phyloP scores from a whole-genome alignment of 2,329 filamentous ascomycete species.

The Gremmenia infestans region DNA sequence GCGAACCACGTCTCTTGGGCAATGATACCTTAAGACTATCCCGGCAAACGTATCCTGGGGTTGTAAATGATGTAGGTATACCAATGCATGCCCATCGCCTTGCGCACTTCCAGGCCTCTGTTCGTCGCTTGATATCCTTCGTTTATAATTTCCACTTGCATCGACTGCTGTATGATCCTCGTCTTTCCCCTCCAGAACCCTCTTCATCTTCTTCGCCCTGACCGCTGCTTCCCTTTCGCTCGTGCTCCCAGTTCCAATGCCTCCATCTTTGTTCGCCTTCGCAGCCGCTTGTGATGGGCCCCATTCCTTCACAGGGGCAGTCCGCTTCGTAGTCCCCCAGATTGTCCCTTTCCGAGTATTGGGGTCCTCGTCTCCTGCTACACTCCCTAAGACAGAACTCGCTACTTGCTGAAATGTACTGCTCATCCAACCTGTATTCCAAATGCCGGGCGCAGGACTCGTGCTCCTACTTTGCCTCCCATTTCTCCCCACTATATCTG shows the following conservation, averaged over 20 bases:
- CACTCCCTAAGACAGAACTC: conserved; percentile 30
- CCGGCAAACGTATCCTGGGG: conserved; percentile 84
- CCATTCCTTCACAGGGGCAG: conserved; percentile 21
- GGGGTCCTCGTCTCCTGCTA: conserved; percentile 13
- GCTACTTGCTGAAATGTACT: conserved; percentile 30
- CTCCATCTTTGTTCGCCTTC: conserved; percentile 18
- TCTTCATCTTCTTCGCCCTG: conserved; percentile 52
- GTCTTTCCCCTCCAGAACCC: conserved; percentile 56
- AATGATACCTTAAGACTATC: conserved; percentile 85
- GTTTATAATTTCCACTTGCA: conserved; percentile 24
- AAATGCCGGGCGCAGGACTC: conserved; percentile 10
- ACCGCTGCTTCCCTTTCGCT: conserved; percentile 50
- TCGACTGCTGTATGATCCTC: conserved; percentile 56
- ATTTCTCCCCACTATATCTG: conserved; percentile 3
- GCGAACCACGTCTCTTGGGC: conserved; percentile 73
- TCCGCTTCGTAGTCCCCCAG: not conserved
- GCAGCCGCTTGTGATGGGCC: conserved; percentile 21
- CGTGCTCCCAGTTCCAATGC: conserved; percentile 49
- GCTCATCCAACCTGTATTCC: conserved; percentile 28
- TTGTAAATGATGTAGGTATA: conserved; percentile 84
- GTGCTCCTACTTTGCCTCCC: conserved; percentile 8
- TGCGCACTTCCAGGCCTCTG: conserved; percentile 23
- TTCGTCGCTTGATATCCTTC: conserved; percentile 28
- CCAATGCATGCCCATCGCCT: conserved; percentile 69
- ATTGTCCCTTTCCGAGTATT: conserved; percentile 3